Conservation (phyloP, 306 rosid species). For the Rosa lucieae region DNA sequence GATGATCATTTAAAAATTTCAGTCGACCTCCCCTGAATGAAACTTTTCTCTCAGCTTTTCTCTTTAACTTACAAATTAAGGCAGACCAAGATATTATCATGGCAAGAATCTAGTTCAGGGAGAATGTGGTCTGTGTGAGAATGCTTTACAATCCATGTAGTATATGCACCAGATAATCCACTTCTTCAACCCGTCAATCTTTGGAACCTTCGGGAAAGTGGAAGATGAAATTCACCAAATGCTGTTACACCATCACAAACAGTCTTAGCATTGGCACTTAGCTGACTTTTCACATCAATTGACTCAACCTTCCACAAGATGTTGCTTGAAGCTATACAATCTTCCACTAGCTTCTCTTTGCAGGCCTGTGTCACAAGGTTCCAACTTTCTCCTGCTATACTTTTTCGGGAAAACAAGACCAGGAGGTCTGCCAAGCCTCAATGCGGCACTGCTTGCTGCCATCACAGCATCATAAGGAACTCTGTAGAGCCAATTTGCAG, state of each 20-base stretch:
- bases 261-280: conserved; percentile 41
- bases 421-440: too few species aligned
- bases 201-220: conserved; percentile 50
- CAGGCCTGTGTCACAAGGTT: conserved; percentile 46
- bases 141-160: conserved; percentile 6
- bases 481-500: conserved; percentile 56
- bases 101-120: background rate
- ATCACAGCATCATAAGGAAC: conserved; percentile 37
- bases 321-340: conserved; percentile 41
- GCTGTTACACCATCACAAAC: conserved; percentile 44
- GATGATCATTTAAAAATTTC: background rate
- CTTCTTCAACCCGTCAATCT: conserved; percentile 14
- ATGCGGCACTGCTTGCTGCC: too few species aligned
- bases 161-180: background rate
- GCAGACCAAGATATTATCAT: background rate
- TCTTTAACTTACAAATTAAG: background rate
- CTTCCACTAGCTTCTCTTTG: conserved; percentile 59
- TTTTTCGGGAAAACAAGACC: conserved; percentile 16
- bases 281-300: conserved; percentile 45
- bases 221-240: conserved; percentile 44
- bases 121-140: background rate
- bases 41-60: background rate
- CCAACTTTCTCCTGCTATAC: conserved; percentile 39
- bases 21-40: background rate
- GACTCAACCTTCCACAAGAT: conserved; percentile 49